These are phyloP conservation scores for Polysphondylium violaceum DNA, from an alignment of 78 protist genomes.

Conservation along the genomic window DNA sequence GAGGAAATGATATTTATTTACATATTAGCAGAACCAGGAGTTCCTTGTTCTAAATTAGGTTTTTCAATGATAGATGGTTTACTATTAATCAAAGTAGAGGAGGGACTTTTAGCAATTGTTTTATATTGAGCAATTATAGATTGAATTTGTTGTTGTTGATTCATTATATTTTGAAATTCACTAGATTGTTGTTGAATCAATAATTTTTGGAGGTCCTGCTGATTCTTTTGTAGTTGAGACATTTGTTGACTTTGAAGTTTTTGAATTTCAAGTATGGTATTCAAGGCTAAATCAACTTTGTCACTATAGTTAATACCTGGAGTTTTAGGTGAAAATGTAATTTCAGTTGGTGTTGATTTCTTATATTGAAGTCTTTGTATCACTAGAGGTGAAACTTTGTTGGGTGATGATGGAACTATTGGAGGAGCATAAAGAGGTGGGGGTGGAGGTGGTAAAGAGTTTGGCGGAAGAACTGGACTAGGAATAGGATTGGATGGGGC, in stretches of 20 bases:
- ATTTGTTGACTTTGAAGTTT: constrained; percentile 39
- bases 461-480: no score
- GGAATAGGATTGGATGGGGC: background rate
- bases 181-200: constrained; percentile 41
- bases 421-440: no score
- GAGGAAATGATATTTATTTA: no score
- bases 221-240: constrained; percentile 45
- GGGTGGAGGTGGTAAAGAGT: constrained; percentile 10
- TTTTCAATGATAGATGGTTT: no score
- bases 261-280: constrained; percentile 34
- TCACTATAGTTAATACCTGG: background rate
- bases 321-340: background rate
- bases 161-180: constrained; percentile 8
- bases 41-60: no score
- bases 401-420: no score
- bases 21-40: no score
- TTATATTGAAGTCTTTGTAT: no score
- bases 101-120: constrained; percentile 5
- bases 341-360: constrained; percentile 6
- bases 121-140: constrained; percentile 21
- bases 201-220: constrained; percentile 24
- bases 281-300: constrained; percentile 30
- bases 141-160: constrained; percentile 51
- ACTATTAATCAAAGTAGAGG: no score
- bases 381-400: no score